Base-by-base conservation (phyloP, 768 basidiomycete genomes). In the Boletus bicolor region DNA sequence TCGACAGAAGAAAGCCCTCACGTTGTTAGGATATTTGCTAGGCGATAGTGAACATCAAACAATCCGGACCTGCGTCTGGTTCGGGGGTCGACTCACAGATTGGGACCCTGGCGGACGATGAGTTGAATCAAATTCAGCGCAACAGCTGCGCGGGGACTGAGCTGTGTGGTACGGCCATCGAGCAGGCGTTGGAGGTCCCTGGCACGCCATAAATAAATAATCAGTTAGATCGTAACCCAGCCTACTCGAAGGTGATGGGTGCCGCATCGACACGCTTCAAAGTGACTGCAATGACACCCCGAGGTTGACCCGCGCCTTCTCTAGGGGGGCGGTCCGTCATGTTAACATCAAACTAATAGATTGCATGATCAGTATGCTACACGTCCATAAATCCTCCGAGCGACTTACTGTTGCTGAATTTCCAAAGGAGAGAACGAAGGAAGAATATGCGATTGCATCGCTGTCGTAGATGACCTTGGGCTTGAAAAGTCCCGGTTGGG, bases 91-190 rank as follows among this genome's bases (percentile, higher is more conserved):
- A 70, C 75, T 30, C 51, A 79, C 81, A 76, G 57, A 36, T 82
- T 82, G 0, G 76, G 72, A 0, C 67, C 74, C 50, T 82, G 81
- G 0, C 80, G 74, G 2, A 83, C 56, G 11, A 83, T 72, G 1
- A 83, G 65, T 44, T 83, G 81, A 0, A 83, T 52, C 1, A 83
- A 60, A 37, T 79, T 83, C 0, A 75, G 72, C 0, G 80, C 79
- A 3, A 72, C 70, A 2, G 66, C 38, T 4, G 74, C 70, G 26
- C 71, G 60, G 32, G 49, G 60, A 19, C n/a, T 72, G 28, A 70
- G 42, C 7, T 68, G 65, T 0, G n/a, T 63, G 4, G 59, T 61
- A 2, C 21, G 51, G 1, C 72, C 70, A 21, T 70, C 60, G 2
- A 71, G 12, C 32, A 73, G 67, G 14, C 19, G 35, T 28, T 59